These are phyloP conservation scores for Tylopilus vinaceipallidus DNA, from an alignment of 768 basidiomycete species.

Conservation along the genomic window DNA sequence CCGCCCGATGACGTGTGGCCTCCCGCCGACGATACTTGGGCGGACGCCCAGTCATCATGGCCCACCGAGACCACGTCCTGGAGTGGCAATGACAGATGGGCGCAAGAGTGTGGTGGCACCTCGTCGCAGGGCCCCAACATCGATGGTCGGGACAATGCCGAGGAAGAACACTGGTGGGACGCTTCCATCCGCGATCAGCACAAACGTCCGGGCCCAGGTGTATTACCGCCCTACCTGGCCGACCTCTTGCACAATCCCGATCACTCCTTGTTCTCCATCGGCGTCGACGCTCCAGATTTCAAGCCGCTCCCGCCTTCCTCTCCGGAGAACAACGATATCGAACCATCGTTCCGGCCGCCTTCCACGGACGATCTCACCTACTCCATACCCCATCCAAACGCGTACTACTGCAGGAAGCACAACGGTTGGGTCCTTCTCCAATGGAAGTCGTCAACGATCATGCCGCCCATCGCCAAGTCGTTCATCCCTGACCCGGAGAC, in stretches of 20 bases:
- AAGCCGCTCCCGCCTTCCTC: slow-evolving; percentile 21
- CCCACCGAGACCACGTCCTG: slow-evolving; percentile 22
- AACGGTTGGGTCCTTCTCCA: slow-evolving; percentile 79
- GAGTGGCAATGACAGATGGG: slow-evolving; percentile 27
- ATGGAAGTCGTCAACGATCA: slow-evolving; percentile 62
- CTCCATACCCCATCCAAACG: slow-evolving; percentile 77
- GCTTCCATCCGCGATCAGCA: slow-evolving; percentile 40
- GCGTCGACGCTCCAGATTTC: slow-evolving; percentile 36
- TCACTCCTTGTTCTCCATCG: slow-evolving; percentile 68
- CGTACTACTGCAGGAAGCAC: slow-evolving; percentile 79
- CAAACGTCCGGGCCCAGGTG: slow-evolving; percentile 66
- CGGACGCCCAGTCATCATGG: slow-evolving; percentile 15
- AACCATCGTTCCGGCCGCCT: slow-evolving; percentile 36
- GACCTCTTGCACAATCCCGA: slow-evolving; percentile 70
- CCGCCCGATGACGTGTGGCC: slow-evolving; percentile 34
- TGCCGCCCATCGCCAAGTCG: slow-evolving; percentile 59
- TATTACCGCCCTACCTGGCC: slow-evolving; percentile 65
- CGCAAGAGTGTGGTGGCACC: slow-evolving; percentile 16
- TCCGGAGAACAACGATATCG: slow-evolving; percentile 17
- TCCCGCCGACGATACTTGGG: slow-evolving; percentile 15
- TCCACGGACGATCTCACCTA: slow-evolving; percentile 63
- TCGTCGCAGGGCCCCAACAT: slow-evolving; percentile 41
- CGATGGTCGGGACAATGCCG: slow-evolving; percentile 55
- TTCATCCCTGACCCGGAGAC: slow-evolving; percentile 41
- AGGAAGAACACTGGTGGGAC: slow-evolving; percentile 75